These are phyloP conservation scores for Mycena rosella DNA, from an alignment of 768 basidiomycete genomes.

Conservation along the genomic window DNA sequence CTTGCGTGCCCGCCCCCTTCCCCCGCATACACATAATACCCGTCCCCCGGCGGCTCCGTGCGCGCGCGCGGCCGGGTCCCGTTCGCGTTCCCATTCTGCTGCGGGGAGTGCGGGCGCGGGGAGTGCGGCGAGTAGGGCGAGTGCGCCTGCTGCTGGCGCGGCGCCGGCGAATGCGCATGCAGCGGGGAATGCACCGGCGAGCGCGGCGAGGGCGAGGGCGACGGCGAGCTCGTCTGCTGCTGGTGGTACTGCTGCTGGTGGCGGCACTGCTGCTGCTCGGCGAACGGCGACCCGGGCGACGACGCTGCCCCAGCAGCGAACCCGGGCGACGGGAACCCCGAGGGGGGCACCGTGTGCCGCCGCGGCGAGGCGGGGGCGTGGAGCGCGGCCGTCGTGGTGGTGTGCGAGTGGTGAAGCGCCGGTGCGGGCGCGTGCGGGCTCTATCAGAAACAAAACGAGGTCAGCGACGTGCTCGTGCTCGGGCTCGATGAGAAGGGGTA, in stretches of 20 bases:
- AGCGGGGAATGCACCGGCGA: background rate
- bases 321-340: too few species aligned
- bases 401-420: background rate
- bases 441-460: background rate
- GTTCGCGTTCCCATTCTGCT: too few species aligned
- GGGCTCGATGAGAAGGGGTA: background rate
- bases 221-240: background rate
- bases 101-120: too few species aligned
- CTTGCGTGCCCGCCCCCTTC: slow-evolving; percentile 23
- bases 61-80: slow-evolving; percentile 7
- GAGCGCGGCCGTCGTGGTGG: background rate
- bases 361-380: background rate
- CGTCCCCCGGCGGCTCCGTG: slow-evolving; percentile 20
- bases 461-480: background rate
- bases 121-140: too few species aligned
- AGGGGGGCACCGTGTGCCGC: slow-evolving; percentile 23
- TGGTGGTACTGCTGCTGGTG: too few species aligned
- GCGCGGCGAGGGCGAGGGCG: background rate
- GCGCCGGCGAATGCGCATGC: too few species aligned
- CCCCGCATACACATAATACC: too few species aligned
- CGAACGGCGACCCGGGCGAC: too few species aligned
- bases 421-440: background rate
- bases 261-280: too few species aligned
- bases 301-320: too few species aligned
- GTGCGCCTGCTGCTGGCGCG: background rate